Evolutionary conservation across 345 rosid genomes (phyloP).

Genomic region (Triadica sebifera): DNA sequence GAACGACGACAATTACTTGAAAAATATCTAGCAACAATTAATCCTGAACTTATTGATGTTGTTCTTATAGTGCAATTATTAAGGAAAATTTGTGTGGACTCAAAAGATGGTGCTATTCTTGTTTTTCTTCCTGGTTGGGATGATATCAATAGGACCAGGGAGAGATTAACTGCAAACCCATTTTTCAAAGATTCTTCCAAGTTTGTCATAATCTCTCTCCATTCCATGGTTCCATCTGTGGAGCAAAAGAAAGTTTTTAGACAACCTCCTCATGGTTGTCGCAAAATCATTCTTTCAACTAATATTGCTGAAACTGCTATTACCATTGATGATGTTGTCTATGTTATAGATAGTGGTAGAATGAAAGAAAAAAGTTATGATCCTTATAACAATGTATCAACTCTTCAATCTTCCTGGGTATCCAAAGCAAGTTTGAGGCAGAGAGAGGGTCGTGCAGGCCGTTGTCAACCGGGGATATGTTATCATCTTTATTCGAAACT

Average conservation of each 20-base stretch:
- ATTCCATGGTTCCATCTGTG: conserved; percentile 83
- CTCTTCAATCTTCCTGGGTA: conserved; percentile 89
- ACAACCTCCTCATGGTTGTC: conserved; percentile 74
- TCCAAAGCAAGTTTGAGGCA: conserved; percentile 96
- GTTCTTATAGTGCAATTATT: conserved; percentile 71
- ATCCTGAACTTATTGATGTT: conserved; percentile 67
- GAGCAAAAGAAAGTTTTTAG: conserved; percentile 85
- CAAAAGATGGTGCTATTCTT: conserved; percentile 82
- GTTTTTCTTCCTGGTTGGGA: conserved; percentile 99
- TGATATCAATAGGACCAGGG: conserved; percentile 68
- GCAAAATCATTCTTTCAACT: conserved; percentile 83
- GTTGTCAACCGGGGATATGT: conserved; percentile 91
- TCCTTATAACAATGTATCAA: conserved; percentile 82
- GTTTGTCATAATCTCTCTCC: conserved; percentile 74
- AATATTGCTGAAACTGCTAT: conserved; percentile 92
- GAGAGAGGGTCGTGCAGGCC: conserved; percentile 94
- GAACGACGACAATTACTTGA: conserved; percentile 55
- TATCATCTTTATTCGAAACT: conserved; percentile 84
- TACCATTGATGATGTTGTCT: conserved; percentile 93
- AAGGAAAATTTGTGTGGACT: conserved; percentile 66
- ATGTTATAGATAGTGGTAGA: conserved; percentile 91
- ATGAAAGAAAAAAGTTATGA: conserved; percentile 97
- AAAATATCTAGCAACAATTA: conserved; percentile 56
- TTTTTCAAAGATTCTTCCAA: conserved; percentile 54
- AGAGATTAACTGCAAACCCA: conserved; percentile 54